Conservation (phyloP, 345 rosid species). For the Laguncularia racemosa region DNA sequence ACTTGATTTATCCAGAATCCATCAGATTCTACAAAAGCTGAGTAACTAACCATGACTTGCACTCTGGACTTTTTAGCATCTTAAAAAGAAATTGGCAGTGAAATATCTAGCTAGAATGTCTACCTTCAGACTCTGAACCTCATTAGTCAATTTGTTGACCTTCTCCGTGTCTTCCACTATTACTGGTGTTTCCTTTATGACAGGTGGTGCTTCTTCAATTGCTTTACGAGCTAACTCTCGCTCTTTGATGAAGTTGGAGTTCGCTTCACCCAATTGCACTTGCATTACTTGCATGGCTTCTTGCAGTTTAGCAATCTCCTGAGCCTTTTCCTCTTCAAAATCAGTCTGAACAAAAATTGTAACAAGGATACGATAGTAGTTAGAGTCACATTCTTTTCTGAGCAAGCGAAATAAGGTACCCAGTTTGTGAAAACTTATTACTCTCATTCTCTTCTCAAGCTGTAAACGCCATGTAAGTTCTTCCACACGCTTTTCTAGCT, state of each 20-base stretch:
- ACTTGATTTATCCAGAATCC: too few species aligned
- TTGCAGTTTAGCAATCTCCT: conserved; percentile 49
- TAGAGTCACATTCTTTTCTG: too few species aligned
- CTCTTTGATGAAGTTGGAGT: conserved; percentile 32
- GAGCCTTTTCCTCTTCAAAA: conserved; percentile 60
- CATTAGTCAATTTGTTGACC: conserved; percentile 52
- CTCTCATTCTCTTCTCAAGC: conserved; percentile 93
- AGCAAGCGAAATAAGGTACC: too few species aligned
- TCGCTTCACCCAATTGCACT: conserved; percentile 45
- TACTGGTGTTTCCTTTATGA: conserved; percentile 55
- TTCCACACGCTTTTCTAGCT: conserved; percentile 96
- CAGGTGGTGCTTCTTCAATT: conserved; percentile 63
- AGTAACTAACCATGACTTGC: too few species aligned
- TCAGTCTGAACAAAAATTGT: conserved; percentile 34
- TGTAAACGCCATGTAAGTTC: conserved; percentile 97
- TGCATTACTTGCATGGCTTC: conserved; percentile 39
- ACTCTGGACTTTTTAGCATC: neutral
- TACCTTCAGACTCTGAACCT: conserved; percentile 62
- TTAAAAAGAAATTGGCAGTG: neutral
- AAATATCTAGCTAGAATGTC: too few species aligned
- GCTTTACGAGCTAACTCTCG: conserved; percentile 52
- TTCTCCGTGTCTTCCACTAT: conserved; percentile 60
- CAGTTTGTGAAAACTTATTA: conserved; percentile 18
- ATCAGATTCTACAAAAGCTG: too few species aligned
- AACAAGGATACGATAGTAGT: neutral